Evolutionary conservation across 2,329 filamentous ascomycete species (phyloP).

Genomic region (Colletotrichum lindemuthianum): DNA sequence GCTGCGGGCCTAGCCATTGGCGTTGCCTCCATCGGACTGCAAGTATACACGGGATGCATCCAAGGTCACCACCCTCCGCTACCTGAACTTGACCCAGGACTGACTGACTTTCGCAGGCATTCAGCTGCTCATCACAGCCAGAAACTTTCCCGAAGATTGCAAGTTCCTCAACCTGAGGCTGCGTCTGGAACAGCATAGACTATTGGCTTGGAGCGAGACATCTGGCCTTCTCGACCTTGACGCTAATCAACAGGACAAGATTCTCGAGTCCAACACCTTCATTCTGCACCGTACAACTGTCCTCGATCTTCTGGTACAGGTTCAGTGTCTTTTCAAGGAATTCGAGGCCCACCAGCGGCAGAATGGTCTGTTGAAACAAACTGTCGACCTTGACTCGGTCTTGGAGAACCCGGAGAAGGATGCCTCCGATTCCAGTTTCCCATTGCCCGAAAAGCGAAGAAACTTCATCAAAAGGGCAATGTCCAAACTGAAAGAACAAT

Average conservation of each 20-base stretch:
- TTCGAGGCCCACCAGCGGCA: conserved; percentile 54
- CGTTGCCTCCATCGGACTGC: conserved; percentile 56
- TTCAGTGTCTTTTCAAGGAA: conserved; percentile 58
- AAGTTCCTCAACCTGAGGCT: conserved; percentile 59
- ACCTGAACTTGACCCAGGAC: background rate
- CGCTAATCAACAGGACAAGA: conserved; percentile 50
- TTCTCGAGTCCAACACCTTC: conserved; percentile 59
- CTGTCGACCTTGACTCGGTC: conserved; percentile 47
- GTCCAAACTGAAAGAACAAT: conserved; percentile 48
- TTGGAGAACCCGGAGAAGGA: conserved; percentile 54
- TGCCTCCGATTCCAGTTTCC: conserved; percentile 55
- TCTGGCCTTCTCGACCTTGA: conserved; percentile 58
- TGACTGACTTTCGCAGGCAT: conserved; percentile 47
- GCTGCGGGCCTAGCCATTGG: conserved; percentile 54
- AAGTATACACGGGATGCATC: conserved; percentile 58
- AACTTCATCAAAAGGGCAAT: conserved; percentile 58
- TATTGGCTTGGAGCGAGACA: conserved; percentile 61
- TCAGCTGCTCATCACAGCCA: conserved; percentile 58
- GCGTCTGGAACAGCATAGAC: conserved; percentile 60
- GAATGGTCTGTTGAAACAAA: conserved; percentile 49
- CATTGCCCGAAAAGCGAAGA: conserved; percentile 51
- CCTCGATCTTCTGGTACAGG: conserved; percentile 58
- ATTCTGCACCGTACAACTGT: conserved; percentile 59
- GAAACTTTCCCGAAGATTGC: conserved; percentile 58
- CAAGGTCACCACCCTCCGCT: conserved; percentile 43